Percentiles rank a stretch among this genome's conserved stretches.
Evolutionary conservation across 2,329 filamentous ascomycete genomes (phyloP).

Genomic region (Dothideomycetes sp.): DNA sequence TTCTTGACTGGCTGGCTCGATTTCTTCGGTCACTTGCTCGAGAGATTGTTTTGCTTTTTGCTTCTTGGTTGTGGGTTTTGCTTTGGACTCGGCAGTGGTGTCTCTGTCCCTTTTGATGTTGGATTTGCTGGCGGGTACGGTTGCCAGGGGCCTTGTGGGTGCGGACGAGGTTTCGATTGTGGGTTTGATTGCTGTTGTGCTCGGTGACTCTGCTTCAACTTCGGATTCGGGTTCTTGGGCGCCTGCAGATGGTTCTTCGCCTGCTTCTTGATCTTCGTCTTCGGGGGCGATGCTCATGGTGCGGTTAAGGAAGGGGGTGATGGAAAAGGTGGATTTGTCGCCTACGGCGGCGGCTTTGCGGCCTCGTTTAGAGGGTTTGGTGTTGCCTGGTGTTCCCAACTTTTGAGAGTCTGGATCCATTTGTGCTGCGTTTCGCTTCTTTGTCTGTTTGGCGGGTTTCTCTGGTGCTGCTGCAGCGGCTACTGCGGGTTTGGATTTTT

Average conservation of each 20-base stretch:
- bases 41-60: constrained; percentile 29
- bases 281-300: constrained; percentile 50
- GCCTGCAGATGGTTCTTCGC: constrained; percentile 3
- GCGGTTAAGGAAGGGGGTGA: constrained; percentile 85
- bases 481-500: constrained; percentile 22
- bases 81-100: too few species aligned
- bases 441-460: constrained; percentile 28
- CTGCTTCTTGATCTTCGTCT: constrained; percentile 14
- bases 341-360: constrained; percentile 53
- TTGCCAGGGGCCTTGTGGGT: constrained; percentile 32
- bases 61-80: constrained; percentile 29
- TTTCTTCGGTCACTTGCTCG: constrained; percentile 34
- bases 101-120: too few species aligned
- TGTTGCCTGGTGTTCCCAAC: constrained; percentile 41
- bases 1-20: constrained; percentile 26
- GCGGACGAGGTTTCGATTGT: constrained; percentile 18
- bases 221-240: constrained; percentile 12
- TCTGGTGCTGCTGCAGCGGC: constrained; percentile 23
- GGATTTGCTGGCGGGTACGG: constrained; percentile 36
- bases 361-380: constrained; percentile 37
- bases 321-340: constrained; percentile 86
- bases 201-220: constrained; percentile 22
- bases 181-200: constrained; percentile 18
- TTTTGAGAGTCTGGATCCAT: constrained; percentile 39
- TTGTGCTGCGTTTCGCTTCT: constrained; percentile 35